Evolutionary conservation across 2,329 filamentous ascomycete species (phyloP).

Genomic region (Laburnicola sp.): DNA sequence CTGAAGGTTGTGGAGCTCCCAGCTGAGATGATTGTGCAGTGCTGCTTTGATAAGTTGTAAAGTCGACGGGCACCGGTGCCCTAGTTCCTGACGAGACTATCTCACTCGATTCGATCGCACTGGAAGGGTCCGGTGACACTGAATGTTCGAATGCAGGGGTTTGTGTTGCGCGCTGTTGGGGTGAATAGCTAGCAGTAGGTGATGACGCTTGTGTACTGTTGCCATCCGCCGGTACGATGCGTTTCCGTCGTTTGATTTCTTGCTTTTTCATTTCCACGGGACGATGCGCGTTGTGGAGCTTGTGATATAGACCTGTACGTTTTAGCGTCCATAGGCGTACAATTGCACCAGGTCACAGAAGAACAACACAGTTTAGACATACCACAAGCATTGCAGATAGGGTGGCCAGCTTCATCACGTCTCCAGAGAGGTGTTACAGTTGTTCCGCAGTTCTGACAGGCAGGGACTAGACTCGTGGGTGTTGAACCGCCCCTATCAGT

Average conservation of each 20-base stretch:
- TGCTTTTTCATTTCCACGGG: conserved; percentile 99
- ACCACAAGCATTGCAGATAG: conserved; percentile 99
- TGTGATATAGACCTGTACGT: conserved; percentile 83
- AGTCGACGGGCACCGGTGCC: conserved; percentile 43
- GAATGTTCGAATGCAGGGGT: conserved; percentile 39
- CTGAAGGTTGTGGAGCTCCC: conserved; percentile 11
- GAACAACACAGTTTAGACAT: conserved; percentile 46
- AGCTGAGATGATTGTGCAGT: conserved; percentile 21
- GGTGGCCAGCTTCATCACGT: conserved; percentile 89
- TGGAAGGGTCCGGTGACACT: conserved; percentile 39
- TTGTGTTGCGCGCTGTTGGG: conserved; percentile 30
- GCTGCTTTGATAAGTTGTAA: conserved; percentile 39
- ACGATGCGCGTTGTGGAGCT: conserved; percentile 89
- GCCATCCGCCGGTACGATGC: conserved; percentile 77
- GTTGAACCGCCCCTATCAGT: conserved; percentile 23
- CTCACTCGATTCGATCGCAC: conserved; percentile 35
- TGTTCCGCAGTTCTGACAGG: conserved; percentile 95
- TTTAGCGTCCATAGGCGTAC: conserved; percentile 17
- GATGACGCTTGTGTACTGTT: conserved; percentile 29
- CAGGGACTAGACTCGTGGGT: conserved; percentile 68
- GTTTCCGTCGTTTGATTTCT: conserved; percentile 92
- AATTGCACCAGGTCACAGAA: neutral
- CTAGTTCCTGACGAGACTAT: conserved; percentile 31
- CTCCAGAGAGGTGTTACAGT: conserved; percentile 97
- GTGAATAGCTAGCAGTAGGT: conserved; percentile 36